Evolutionary conservation across 2,329 filamentous ascomycete genomes (phyloP), one percentile per base, ranked within the genome.

Genomic region (Hortaea sp.): DNA sequence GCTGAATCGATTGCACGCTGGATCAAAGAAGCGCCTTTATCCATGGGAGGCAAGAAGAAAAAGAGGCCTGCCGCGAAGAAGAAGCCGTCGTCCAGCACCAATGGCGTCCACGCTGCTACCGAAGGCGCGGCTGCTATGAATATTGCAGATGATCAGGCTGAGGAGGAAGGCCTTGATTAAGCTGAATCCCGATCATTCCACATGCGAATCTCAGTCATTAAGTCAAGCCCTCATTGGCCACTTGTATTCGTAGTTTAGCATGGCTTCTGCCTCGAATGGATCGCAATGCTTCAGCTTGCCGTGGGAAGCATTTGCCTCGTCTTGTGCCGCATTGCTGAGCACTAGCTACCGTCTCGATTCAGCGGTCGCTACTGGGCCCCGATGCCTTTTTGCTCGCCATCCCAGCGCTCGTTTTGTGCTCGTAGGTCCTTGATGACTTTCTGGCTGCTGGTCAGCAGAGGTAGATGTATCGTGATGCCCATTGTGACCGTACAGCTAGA

Each of bases 1-100:
- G 84, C 85, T 0, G 74, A 79, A 41, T 76, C 77, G 12, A 78
- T 90, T 48, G 76, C 80, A 0, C 68, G 77, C 38, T 92, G 86
- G 85, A 76, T 90, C 11, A 56, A 66, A 29, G 71, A 74, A 50
- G 68, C 69, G 30, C 71, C 70, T n/a, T 47, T 65, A 7, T 57
- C 52, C 5, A 60, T 66, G 40, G 66, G 66, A 30, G 62, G 56
- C 9, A 58, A 51, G 39, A 62, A 61, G 49, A 67, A 61, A 57
- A 68, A 64, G 52, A 60, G 57, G 40, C 53, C 57, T 7, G 58
- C 53, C 44, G 60, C 53, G 39, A 62, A 58, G 49, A 61, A 56
- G 54, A 60, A 49, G 51, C 51, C 57, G 27, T 47, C 50, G 12
- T 9, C 29, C 5, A 43, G 47, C 40, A 41, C 42, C 7, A 51